A percentile compares a stretch with the other conserved stretches of the same genome.
Conservation (phyloP, 805 yeast genomes). For the Candida insectalens region DNA sequence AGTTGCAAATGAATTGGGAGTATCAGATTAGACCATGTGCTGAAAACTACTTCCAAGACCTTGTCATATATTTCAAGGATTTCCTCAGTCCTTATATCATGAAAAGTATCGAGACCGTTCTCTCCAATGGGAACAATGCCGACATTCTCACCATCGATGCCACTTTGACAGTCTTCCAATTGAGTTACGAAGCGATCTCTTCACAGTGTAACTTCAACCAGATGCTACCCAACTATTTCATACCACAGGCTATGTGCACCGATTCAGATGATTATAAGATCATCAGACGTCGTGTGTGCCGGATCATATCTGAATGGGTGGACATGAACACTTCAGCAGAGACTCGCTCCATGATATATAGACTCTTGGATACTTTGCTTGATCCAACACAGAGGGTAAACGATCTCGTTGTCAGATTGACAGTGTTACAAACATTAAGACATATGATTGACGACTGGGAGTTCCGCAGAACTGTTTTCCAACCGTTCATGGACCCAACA, state of each 20-base stretch:
- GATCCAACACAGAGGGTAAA: slow-evolving; percentile 29
- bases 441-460: slow-evolving; percentile 80
- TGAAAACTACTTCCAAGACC: slow-evolving; percentile 71
- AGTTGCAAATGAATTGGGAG: slow-evolving; percentile 68
- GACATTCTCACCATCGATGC: slow-evolving; percentile 70
- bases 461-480: slow-evolving; percentile 58
- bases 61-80: slow-evolving; percentile 54
- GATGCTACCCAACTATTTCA: slow-evolving; percentile 44
- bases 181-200: slow-evolving; percentile 57
- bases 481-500: slow-evolving; percentile 50
- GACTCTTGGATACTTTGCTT: slow-evolving; percentile 38
- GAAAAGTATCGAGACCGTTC: slow-evolving; percentile 42
- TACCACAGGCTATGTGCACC: slow-evolving; percentile 50
- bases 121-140: slow-evolving; percentile 16
- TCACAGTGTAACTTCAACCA: slow-evolving; percentile 62
- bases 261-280: slow-evolving; percentile 44
- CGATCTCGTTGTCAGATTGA: slow-evolving; percentile 74
- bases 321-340: slow-evolving; percentile 52
- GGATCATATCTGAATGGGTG: slow-evolving; percentile 76
- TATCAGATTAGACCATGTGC: slow-evolving; percentile 81
- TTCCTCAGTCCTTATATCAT: slow-evolving; percentile 44
- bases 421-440: slow-evolving; percentile 62
- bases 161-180: slow-evolving; percentile 72
- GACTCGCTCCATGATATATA: slow-evolving; percentile 49
- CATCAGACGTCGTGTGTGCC: slow-evolving; percentile 66